Percentiles rank a stretch among this genome's conserved stretches.
phyloP scores from a whole-genome alignment of 2,329 filamentous ascomycete species.

The Seiridium cupressi region DNA sequence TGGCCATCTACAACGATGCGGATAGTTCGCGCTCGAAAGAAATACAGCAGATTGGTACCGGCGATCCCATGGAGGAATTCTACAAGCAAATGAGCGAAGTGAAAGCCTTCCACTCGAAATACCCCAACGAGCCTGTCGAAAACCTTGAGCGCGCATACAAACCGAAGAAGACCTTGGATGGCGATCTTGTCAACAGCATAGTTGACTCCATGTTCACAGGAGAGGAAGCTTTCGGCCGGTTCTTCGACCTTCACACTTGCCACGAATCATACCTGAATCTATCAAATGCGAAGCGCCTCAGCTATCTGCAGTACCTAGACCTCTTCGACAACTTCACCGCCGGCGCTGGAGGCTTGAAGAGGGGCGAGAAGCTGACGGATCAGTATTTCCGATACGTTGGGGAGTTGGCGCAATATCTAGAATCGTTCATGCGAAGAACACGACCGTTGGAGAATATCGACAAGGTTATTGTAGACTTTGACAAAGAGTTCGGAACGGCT shows the following conservation, averaged over 20 bases:
- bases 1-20: conserved; percentile 81
- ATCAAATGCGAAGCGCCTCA: conserved; percentile 77
- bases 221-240: conserved; percentile 90
- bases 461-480: conserved; percentile 72
- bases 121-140: conserved; percentile 92
- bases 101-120: conserved; percentile 84
- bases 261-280: conserved; percentile 92
- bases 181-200: conserved; percentile 63
- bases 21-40: conserved; percentile 72
- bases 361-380: conserved; percentile 84
- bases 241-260: conserved; percentile 79
- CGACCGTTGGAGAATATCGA: conserved; percentile 84
- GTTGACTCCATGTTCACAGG: conserved; percentile 93
- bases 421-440: conserved; percentile 81
- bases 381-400: conserved; percentile 89
- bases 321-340: conserved; percentile 83
- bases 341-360: conserved; percentile 71
- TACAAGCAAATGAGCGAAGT: conserved; percentile 80
- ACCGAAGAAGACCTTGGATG: conserved; percentile 59
- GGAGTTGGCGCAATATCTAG: conserved; percentile 77
- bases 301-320: conserved; percentile 91
- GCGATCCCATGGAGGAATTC: conserved; percentile 88
- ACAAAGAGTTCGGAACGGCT: conserved; percentile 77
- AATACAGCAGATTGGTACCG: conserved; percentile 78
- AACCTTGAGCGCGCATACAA: conserved; percentile 94